These are phyloP conservation scores for Xerocomus amazonicus DNA, from an alignment of 1,284 basidiomycete species.

Conservation along the genomic window DNA sequence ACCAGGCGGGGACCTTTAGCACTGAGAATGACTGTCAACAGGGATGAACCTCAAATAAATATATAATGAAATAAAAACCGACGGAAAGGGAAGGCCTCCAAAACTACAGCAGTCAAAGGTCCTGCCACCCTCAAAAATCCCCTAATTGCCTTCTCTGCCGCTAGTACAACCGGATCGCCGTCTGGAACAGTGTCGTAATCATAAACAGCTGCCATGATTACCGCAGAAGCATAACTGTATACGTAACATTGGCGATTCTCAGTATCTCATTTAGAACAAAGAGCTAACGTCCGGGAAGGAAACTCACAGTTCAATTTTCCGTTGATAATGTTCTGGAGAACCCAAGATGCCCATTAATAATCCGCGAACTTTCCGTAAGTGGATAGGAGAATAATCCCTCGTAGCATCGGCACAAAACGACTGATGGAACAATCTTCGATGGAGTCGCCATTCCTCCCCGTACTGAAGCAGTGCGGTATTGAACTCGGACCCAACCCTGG, in stretches of 20 bases:
- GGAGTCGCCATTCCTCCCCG: conserved; percentile 31
- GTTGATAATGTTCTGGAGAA: conserved; percentile 26
- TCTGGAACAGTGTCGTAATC: conserved; percentile 31
- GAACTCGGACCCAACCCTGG: conserved; percentile 30
- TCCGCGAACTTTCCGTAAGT: conserved; percentile 30
- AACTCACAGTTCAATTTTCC: conserved; percentile 32
- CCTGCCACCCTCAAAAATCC: conserved; percentile 27
- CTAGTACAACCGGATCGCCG: conserved; percentile 27
- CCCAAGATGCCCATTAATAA: conserved; percentile 23
- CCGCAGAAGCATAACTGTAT: conserved; percentile 29
- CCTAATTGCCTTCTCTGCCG: conserved; percentile 31
- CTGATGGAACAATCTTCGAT: conserved; percentile 33
- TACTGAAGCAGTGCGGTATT: conserved; percentile 31
- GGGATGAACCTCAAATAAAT: neutral
- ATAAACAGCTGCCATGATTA: conserved; percentile 35
- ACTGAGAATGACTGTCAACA: conserved; percentile 22
- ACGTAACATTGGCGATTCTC: conserved; percentile 3
- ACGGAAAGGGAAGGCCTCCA: conserved; percentile 35
- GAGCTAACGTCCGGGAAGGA: neutral
- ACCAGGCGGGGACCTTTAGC: conserved; percentile 29
- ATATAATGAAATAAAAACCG: conserved; percentile 17
- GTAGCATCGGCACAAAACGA: conserved; percentile 30
- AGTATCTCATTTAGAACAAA: neutral
- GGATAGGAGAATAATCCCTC: conserved; percentile 25
- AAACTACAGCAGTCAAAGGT: conserved; percentile 26